phyloP scores from a whole-genome alignment of 805 yeast genomes.

The Ogataea zsoltii region DNA sequence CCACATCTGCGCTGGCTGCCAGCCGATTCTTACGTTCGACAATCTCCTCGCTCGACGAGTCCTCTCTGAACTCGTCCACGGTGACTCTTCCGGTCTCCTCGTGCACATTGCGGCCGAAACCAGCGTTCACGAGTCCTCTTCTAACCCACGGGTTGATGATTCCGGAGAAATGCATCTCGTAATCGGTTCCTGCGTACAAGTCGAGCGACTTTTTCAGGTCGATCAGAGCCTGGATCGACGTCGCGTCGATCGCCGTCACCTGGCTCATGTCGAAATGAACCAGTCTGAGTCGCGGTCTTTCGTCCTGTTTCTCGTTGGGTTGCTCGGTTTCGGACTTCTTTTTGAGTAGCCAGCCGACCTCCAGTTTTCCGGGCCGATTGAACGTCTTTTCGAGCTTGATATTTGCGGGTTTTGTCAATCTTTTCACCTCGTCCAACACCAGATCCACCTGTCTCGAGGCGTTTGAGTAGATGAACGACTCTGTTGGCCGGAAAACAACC shows the following conservation, averaged over 20 bases:
- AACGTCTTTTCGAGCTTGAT: constrained; percentile 63
- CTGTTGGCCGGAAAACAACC: constrained; percentile 78
- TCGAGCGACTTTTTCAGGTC: constrained; percentile 75
- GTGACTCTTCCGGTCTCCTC: constrained; percentile 9
- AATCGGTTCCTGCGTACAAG: constrained; percentile 75
- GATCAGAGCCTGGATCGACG: constrained; percentile 74
- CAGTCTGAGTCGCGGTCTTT: constrained; percentile 70
- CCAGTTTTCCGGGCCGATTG: constrained; percentile 81
- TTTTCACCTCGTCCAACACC: constrained; percentile 66
- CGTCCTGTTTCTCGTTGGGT: constrained; percentile 36
- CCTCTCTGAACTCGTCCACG: constrained; percentile 10
- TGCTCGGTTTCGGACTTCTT: constrained; percentile 20
- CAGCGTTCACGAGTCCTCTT: constrained; percentile 70
- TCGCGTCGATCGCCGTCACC: constrained; percentile 74
- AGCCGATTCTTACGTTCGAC: constrained; percentile 34
- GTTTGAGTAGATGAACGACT: constrained; percentile 81
- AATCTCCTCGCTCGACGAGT: constrained; percentile 19
- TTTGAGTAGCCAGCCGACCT: constrained; percentile 31
- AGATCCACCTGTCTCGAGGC: constrained; percentile 70
- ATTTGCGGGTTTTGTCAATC: constrained; percentile 59
- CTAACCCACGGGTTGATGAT: constrained; percentile 85
- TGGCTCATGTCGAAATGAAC: constrained; percentile 81
- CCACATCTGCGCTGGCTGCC: constrained; percentile 9
- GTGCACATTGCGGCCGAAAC: constrained; percentile 56
- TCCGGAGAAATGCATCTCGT: constrained; percentile 88